Base-by-base conservation (phyloP, 73 alveolate genomes). In the Halteria grandinella region DNA sequence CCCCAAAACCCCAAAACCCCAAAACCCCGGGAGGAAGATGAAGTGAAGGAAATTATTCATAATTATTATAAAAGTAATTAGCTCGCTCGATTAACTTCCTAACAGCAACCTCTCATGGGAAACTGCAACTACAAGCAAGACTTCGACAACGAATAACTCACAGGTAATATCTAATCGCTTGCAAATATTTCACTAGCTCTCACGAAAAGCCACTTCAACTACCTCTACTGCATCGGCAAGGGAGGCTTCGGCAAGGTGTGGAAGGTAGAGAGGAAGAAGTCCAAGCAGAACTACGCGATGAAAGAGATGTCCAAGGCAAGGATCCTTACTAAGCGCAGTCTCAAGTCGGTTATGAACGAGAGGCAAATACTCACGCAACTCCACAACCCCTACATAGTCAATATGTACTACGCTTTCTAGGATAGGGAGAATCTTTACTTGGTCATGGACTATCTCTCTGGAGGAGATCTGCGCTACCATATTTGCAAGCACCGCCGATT, bases 181-280 rank as follows among this genome's bases (percentile, higher is more conserved):
- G 8, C 18, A 24, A 60, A 25, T 24, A 1, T 79, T 31, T 6
- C 10, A 32, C 28, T 62, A 62, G 78, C 78, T 2, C 23, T 69
- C 25, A 53, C 64, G 7, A 80, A 80, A 47, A 51, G 53, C 5
- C 57, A 57, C 23, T 82, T 82, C 69, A 76, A 54, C 11, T 82
- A 66, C 60, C 59, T 55, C 48, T 82, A 75, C 60, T 72, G 75
- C 58, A 60, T 88, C 29, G 96, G 96, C n/a, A 88, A 54, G 20
- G 96, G 96, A 18, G 96, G 96, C 23, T 88, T 88, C 55, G 96
- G 96, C 12, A 84, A 79, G 43, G 96, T 88, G 10, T 88, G 96
- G 96, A 88, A 88, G 31, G 93, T 88, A 12, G 84, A 53, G 23
- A 59, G 71, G 50, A 87, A 90, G 58, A 64, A 63, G 62, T 23